Evolutionary conservation across 805 yeast species (phyloP).

Genomic region (Barnettozyma californica): DNA sequence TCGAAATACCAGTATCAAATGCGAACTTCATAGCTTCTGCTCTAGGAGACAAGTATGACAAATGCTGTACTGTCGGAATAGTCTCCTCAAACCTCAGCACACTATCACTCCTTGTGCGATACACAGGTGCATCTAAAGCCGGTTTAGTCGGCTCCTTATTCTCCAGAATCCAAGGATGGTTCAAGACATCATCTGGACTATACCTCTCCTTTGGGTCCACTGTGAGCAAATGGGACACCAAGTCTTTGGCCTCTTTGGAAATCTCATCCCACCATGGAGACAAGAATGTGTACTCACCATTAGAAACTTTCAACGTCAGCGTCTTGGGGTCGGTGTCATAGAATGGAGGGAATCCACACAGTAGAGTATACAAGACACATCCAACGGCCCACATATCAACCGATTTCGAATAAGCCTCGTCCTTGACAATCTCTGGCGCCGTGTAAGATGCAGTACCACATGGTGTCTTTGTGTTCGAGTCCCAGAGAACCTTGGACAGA

Average conservation of each 20-base stretch:
- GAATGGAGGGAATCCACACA: slow-evolving; percentile 98
- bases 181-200: slow-evolving; percentile 68
- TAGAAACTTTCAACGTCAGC: slow-evolving; percentile 60
- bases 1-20: slow-evolving; percentile 80
- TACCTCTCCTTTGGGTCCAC: slow-evolving; percentile 81
- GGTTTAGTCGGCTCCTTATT: slow-evolving; percentile 29
- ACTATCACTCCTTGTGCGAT: slow-evolving; percentile 18
- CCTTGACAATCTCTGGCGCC: slow-evolving; percentile 96
- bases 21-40: slow-evolving; percentile 82
- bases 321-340: slow-evolving; percentile 76
- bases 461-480: slow-evolving; percentile 83
- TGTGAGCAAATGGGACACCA: slow-evolving; percentile 70
- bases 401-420: slow-evolving; percentile 85
- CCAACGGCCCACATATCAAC: slow-evolving; percentile 99
- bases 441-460: slow-evolving; percentile 99
- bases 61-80: slow-evolving; percentile 16
- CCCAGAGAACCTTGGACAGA: slow-evolving; percentile 80
- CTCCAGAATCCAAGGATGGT: slow-evolving; percentile 76
- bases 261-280: slow-evolving; percentile 91
- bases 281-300: slow-evolving; percentile 67
- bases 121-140: slow-evolving; percentile 43
- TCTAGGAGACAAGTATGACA: slow-evolving; percentile 48
- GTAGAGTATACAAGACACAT: slow-evolving; percentile 85
- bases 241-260: slow-evolving; percentile 81
- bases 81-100: slow-evolving; percentile 26